Conservation (phyloP, 805 yeast genomes). For the Diddensiella santjacobensis region DNA sequence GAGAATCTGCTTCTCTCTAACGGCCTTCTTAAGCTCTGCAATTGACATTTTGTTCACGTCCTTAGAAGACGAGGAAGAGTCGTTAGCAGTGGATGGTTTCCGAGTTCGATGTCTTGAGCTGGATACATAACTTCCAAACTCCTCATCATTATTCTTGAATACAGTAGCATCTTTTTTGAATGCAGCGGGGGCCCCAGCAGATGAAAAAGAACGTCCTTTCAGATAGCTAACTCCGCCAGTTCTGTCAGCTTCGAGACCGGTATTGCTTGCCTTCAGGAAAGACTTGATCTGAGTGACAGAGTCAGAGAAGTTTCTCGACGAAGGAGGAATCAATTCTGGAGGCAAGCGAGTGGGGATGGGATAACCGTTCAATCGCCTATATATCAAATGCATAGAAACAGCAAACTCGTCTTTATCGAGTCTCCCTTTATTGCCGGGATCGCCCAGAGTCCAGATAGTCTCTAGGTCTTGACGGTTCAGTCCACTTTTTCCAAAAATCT, state of each 20-base stretch:
- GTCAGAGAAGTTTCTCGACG: constrained; percentile 68
- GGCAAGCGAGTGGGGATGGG: constrained; percentile 82
- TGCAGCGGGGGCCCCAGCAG: constrained; percentile 34
- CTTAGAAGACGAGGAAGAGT: constrained; percentile 7
- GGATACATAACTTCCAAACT: constrained; percentile 53
- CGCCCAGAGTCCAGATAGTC: constrained; percentile 86
- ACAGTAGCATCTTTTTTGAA: constrained; percentile 47
- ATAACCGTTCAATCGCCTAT: constrained; percentile 82
- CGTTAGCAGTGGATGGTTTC: constrained; percentile 22
- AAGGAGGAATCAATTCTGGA: constrained; percentile 85
- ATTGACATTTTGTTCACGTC: constrained; percentile 34
- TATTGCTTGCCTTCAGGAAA: constrained; percentile 44
- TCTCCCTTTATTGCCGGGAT: constrained; percentile 75
- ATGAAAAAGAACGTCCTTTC: constrained; percentile 32
- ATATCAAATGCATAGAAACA: constrained; percentile 95
- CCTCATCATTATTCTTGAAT: constrained; percentile 70
- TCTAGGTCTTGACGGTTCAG: constrained; percentile 81
- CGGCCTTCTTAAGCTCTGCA: constrained; percentile 55
- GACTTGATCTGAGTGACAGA: constrained; percentile 68
- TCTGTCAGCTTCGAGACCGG: constrained; percentile 22
- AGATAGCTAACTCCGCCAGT: constrained; percentile 31
- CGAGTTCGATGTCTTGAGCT: constrained; percentile 57
- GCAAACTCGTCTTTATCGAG: constrained; percentile 88
- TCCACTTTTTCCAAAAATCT: constrained; percentile 87
- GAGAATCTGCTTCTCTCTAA: constrained; percentile 68